Evolutionary conservation across 164 flowering plant species (phyloP), one percentile per base, ranked within the genome.

Genomic region (Annona squamosa): DNA sequence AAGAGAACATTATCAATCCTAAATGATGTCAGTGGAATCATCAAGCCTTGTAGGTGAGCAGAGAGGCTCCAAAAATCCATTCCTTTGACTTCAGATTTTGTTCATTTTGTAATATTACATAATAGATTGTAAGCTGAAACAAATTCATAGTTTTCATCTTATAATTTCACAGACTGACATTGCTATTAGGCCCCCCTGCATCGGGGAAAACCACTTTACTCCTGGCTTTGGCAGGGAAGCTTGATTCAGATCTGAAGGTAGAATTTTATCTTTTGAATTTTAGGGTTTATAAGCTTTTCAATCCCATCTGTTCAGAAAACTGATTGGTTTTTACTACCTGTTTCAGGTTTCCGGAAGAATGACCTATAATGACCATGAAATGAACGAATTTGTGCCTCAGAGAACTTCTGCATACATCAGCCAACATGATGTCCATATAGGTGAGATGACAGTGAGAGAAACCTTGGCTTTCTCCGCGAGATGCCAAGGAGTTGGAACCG

Each of bases 381-480:
- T 93, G 41, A 75, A 87, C 2, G 94, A 93, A 84, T 91, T 93
- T 78, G 88, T 93, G 66, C 89, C 98, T 71, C 93, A 89, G 78
- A 83, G 90, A 77, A 91, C 98, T 65, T 79, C 98, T 72, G 91
- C 92, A 65, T 93, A 93, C 85, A 93, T 93, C 67, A 91, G 97
- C 82, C 99, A 95, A 78, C 86, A 90, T 68, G 99, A 95, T 74
- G 83, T 87, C 81, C 98, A 95, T 79, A 81, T 87, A 67, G 90
- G 93, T 16, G 99, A 95, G 87, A 90, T 95, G 94, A 95, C 99
- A 46, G 99, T 95, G n/a, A 86, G 97, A 78, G 98, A 95, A 82
- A 89, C 90, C 70, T 89, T 95, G 70, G 93, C 88, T 66, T 91
- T 92, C 77, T 85, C 98, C 4, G 98, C 94, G 47, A 81, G 86